Base-by-base conservation (phyloP, 306 rosid species). In the Trifolium repens region DNA sequence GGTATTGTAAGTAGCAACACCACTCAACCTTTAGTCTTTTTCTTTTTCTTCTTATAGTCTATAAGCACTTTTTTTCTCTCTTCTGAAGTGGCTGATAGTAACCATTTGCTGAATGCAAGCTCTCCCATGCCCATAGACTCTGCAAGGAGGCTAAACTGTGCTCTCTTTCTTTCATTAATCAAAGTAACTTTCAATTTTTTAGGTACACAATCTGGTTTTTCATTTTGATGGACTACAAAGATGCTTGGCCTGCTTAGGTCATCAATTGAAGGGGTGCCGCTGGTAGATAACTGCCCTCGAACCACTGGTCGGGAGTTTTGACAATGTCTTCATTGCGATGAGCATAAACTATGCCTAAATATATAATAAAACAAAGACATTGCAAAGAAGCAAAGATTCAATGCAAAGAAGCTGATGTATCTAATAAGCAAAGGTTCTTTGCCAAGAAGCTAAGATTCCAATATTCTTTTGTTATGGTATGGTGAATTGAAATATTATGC, bases 271-370 rank as follows among this genome's bases (percentile, higher is more conserved):
- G 82, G 65, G 67, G 42, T n/a, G 50, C 67, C 62, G 58, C 52
- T 52, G 50, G 62, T 52, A 69, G 73, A 70, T 43, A 44, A 68
- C 69, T 76, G 77, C 78, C 71, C 89, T 77, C 53, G 88, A 74
- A 40, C 68, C 30, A 79, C 87, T 22, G 88, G 76, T 75, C 91
- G 80, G 16, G 17, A 78, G 80, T n/a, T n/a, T 90, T 94, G 74
- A 94, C 90, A 8, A 91, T 10, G 79, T 94, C 94, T 85, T 91
- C 97, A 42, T 94, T 89, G 65, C 93, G 90, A 84, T 94, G 98
- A 54, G 96, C 79, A 67, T 94, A 94, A 58, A 94, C 88, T 53
- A 90, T 22, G 44, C 98, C 98, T 94, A 22, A 50, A 76, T 37
- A 72, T 19, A 58, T 52, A n/a, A n/a, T n/a, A n/a, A n/a, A n/a